Base-by-base conservation (phyloP, 257 asterid species). In the Galeopsis tetrahit region DNA sequence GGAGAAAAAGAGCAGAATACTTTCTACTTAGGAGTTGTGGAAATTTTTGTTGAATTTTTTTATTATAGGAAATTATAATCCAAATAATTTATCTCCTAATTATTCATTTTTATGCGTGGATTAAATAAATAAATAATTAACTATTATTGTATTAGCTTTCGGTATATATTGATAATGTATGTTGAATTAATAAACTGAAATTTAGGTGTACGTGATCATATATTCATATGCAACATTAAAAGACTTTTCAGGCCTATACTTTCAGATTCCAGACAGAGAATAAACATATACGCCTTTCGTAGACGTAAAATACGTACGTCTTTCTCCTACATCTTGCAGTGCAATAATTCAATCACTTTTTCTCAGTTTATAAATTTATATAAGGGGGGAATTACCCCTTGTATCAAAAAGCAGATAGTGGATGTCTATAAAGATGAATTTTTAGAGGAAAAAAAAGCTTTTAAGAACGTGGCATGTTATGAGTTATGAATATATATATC, bases 381-480 rank as follows among this genome's bases (percentile, higher is more conserved):
- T 21, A 49, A 49, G 56, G 56, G 53, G 56, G 56, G 56, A 49
- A n/a, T n/a, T 49, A 49, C 56, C 56, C 7, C 56, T 49, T 49
- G 5, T 49, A 49, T 49, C 8, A 49, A 49, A 14, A 49, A 49
- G 56, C 3, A 49, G 56, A 49, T 14, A 49, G 21, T 49, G 56
- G 28, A n/a, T 49, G 56, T n/a, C 28, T 49, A 5, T n/a, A 49
- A 49, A 49, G 56, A 49, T 49, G 56, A 49, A n/a, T 49, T n/a
- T 49, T 49, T 49, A 49, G 9, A 49, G 14, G 56, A n/a, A 28
- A 43, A 43, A 17, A 49, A 28, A 5, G 33, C 72, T 80, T 82
- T 82, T 72, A 59, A 49, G 78, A 87, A 85, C 84, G 80, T 85
- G 86, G 70, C 84, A 85, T 85, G 93, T 80, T 77, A 73, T 52